phyloP scores from a whole-genome alignment of 305 asterid genomes.

The Striga hermonthica region DNA sequence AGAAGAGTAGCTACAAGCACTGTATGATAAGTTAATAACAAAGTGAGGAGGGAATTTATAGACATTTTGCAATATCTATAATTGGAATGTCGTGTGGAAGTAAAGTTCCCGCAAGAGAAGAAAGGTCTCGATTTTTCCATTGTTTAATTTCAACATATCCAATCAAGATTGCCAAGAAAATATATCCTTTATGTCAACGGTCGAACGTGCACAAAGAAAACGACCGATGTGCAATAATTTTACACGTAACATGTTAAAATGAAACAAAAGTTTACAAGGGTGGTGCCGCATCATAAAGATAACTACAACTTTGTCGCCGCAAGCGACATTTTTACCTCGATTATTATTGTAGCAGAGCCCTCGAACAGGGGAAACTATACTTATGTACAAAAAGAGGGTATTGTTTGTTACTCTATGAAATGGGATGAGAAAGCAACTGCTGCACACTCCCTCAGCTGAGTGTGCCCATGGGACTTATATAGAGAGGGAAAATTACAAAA shows the following conservation, averaged over 20 bases:
- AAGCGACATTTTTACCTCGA: constrained; percentile 35
- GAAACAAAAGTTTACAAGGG: too few relatives aligned
- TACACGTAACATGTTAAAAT: neutral
- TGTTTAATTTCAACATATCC: constrained; percentile 30
- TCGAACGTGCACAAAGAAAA: constrained; percentile 20
- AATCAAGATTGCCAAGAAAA: constrained; percentile 30
- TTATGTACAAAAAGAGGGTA: constrained; percentile 49
- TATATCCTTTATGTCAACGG: constrained; percentile 30
- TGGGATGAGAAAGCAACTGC: constrained; percentile 50
- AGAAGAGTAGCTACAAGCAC: constrained; percentile 22
- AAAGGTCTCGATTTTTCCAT: constrained; percentile 9
- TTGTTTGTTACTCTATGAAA: constrained; percentile 37
- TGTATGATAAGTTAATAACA: neutral
- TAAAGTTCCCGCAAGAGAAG: constrained; percentile 13
- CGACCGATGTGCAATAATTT: neutral
- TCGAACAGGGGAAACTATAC: constrained; percentile 33
- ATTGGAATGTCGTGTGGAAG: constrained; percentile 28
- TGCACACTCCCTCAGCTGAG: constrained; percentile 37
- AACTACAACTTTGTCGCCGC: neutral
- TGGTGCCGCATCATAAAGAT: too few relatives aligned
- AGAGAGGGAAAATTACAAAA: constrained; percentile 24
- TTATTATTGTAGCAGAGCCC: constrained; percentile 32
- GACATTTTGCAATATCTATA: constrained; percentile 21
- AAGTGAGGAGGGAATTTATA: constrained; percentile 26
- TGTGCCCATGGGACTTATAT: constrained; percentile 35